Evolutionary conservation across 2,329 filamentous ascomycete genomes (phyloP), one percentile per base, ranked within the genome.

Genomic region (Aspergillus ruber): DNA sequence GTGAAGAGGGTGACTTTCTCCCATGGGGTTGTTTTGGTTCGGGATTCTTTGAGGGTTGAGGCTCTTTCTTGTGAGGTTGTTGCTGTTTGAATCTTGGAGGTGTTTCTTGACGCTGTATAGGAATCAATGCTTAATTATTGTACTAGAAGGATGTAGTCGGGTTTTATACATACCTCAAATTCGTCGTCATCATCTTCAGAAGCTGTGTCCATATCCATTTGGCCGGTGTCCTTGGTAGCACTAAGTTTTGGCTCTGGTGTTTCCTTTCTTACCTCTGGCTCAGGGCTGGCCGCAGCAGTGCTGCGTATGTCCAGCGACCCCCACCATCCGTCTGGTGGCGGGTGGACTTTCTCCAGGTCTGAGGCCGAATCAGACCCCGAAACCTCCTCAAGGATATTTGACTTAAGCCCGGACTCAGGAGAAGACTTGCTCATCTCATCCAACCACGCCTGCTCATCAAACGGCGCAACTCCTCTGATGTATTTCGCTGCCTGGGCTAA

Each of bases 401-500:
- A 50, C 35, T 57, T 64, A 40, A 62, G 21, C 3, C 50, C 50
- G 13, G 50, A 48, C 38, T 53, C 56, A 41, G 55, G 33, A 25
- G 54, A 52, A 6, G 50, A 50, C 15, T 47, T 46, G 8, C 45
- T 50, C 27, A 59, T 53, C 40, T 67, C 60, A 21, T 55, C 53
- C 6, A 62, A 59, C 76, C 79, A 82, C 3, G 55, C 50, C 17
- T 65, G 54, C 52, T 76, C 69, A 49, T 81, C 70, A 52, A 84
- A 84, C 8, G 66, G 63, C 5, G 70, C 73, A 38, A 82, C 65
- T 0, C 80, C 81, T 57, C 74, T 75, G 32, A 84, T 72, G 52
- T 77, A 67, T 53, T 68, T 72, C 12, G 72, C 75, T n/a, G 78
- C 72, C 54, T 79, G 75, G 51, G 74, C 66, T 50, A 78, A 66